Conservation (phyloP, 306 rosid genomes). For the Biancaea sappan region DNA sequence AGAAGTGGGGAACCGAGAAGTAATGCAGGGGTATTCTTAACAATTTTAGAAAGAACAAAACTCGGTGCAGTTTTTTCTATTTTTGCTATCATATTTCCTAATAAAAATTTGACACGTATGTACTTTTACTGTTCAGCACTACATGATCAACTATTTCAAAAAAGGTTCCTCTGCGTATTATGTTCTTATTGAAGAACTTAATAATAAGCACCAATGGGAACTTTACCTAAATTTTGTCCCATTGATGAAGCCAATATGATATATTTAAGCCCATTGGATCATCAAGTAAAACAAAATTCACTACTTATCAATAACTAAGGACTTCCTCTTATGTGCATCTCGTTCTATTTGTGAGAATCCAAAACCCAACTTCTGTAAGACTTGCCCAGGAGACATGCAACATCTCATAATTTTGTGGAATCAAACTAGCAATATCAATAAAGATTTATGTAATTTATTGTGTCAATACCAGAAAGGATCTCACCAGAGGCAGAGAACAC, state of each 20-base stretch:
- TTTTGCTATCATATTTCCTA: too few species aligned
- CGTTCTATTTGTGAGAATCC: constrained; percentile 4
- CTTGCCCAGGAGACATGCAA: constrained; percentile 8
- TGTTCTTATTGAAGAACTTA: too few species aligned
- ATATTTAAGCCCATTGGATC: constrained; percentile 10
- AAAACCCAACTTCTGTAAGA: background rate
- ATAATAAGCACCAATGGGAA: too few species aligned
- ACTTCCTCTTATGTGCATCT: constrained; percentile 9
- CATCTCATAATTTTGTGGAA: background rate
- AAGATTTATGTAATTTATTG: background rate
- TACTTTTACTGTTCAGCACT: too few species aligned
- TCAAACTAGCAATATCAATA: background rate
- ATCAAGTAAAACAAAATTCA: background rate
- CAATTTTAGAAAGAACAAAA: background rate
- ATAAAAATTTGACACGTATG: too few species aligned
- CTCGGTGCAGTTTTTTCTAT: too few species aligned
- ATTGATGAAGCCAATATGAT: constrained; percentile 1
- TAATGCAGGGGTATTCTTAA: constrained; percentile 3
- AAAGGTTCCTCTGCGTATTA: too few species aligned
- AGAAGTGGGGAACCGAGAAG: constrained; percentile 18
- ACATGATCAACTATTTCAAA: too few species aligned
- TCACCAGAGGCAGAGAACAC: background rate
- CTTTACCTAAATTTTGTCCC: too few species aligned
- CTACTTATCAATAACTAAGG: background rate
- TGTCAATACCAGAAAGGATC: constrained; percentile 3